Base-by-base conservation (phyloP, 768 basidiomycete genomes). In the Collybia sp. region DNA sequence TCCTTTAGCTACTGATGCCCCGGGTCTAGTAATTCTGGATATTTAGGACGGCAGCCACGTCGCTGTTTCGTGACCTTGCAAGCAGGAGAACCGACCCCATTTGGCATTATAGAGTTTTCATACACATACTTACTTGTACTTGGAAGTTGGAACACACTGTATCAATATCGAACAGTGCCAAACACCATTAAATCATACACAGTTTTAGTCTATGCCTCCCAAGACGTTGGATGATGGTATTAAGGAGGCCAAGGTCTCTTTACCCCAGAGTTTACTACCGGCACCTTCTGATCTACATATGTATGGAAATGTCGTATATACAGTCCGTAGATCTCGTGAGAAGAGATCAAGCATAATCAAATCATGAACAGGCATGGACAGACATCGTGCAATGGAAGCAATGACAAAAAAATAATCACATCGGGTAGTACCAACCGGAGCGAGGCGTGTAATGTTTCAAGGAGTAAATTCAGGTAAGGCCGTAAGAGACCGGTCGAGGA, bases 71-170 rank as follows among this genome's bases (percentile, higher is more conserved):
- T 60, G 58, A 60, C 40, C 15, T 53, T 46, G 55, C 47, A 53
- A 54, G 50, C 50, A 56, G 43, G 38, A 49, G 49, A 55, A 44
- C 46, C 52, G 49, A 44, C 52, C 48, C 46, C 43, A 42, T 55
- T 52, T 56, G 52, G 58, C 52, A 57, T 25, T 25, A 58, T 57
- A 57, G 57, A 57, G 55, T 53, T 57, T 45, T 48, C 50, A 49
- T 50, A 47, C 37, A 46, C 51, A 58, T 54, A 42, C 51, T 58
- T 56, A 50, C 54, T 51, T 53, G 53, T 45, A 54, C 51, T 49
- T 50, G 58, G 57, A 48, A 52, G 50, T 49, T n/a, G n/a, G n/a
- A n/a, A n/a, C 58, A 61, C 58, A 63, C 57, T 63, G 61, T 61
- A 61, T 57, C 57, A 58, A 55, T 61, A 63, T 49, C 42, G 48